phyloP scores from a whole-genome alignment of 495 filamentous ascomycete species.

The Aspergillus saccharolyticus region DNA sequence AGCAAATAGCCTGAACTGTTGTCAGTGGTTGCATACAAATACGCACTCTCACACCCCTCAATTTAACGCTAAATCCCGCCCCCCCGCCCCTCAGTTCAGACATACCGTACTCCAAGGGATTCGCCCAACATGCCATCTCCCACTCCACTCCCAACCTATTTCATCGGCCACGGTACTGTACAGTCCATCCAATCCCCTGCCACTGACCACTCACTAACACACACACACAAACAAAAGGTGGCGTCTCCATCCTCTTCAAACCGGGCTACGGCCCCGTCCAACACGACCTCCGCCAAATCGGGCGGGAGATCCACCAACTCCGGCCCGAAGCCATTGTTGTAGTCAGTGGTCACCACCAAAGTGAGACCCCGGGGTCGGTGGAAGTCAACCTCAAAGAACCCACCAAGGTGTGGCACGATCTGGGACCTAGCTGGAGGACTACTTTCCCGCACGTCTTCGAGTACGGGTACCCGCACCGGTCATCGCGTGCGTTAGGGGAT shows the following conservation, averaged over 20 bases:
- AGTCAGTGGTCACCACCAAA: not conserved
- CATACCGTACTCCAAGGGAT: no score
- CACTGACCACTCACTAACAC: no score
- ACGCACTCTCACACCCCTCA: no score
- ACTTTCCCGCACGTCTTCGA: constrained; percentile 2
- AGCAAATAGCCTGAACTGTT: no score
- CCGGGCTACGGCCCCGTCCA: constrained; percentile 1
- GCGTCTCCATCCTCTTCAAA: constrained; percentile 2
- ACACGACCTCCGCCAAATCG: not conserved
- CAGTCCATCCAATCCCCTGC: no score
- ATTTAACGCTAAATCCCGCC: no score
- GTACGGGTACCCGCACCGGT: not conserved
- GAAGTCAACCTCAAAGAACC: constrained; percentile 1
- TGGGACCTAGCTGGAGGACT: not conserved
- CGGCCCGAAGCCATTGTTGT: not conserved
- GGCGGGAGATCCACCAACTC: not conserved
- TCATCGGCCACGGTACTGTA: no score
- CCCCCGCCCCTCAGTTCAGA: no score
- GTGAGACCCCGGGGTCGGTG: not conserved
- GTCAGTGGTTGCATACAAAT: no score
- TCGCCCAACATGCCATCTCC: no score
- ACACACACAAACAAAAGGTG: not conserved
- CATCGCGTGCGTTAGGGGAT: not conserved
- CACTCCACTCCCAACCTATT: no score
- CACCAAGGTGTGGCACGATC: constrained; percentile 2